These are phyloP conservation scores for Apodospora peruviana DNA, from an alignment of 495 filamentous ascomycete genomes.

Conservation along the genomic window DNA sequence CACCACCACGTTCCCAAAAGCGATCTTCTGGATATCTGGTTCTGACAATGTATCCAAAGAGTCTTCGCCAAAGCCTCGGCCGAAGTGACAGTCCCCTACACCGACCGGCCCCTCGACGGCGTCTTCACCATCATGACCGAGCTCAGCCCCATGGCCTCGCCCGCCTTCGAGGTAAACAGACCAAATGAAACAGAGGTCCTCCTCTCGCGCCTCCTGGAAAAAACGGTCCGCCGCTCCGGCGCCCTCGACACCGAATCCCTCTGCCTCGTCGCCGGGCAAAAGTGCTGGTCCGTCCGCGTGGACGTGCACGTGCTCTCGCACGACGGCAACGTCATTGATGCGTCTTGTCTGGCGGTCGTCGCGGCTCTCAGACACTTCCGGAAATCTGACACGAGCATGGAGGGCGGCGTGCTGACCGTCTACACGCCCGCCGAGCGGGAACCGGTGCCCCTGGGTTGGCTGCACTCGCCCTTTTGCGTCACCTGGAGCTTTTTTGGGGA, in stretches of 20 bases:
- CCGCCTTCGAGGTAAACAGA: slow-evolving; percentile 81
- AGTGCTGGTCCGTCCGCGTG: slow-evolving; percentile 84
- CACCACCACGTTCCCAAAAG: too few relatives aligned
- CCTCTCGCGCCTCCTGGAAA: slow-evolving; percentile 82
- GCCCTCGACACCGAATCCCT: slow-evolving; percentile 93
- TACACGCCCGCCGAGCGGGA: slow-evolving; percentile 80
- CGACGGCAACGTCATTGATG: slow-evolving; percentile 84
- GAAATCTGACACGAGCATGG: slow-evolving; percentile 77
- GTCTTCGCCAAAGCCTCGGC: slow-evolving; percentile 81
- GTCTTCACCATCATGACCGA: slow-evolving; percentile 88
- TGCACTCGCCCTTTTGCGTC: slow-evolving; percentile 84
- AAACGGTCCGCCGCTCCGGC: slow-evolving; percentile 82
- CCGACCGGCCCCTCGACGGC: slow-evolving; percentile 90
- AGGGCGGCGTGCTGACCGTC: slow-evolving; percentile 74
- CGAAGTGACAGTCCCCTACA: slow-evolving; percentile 74
- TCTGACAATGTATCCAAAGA: slow-evolving; percentile 39
- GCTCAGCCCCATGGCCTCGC: slow-evolving; percentile 86
- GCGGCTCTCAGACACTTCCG: slow-evolving; percentile 85
- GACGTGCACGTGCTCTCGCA: slow-evolving; percentile 85
- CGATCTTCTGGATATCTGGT: too few relatives aligned
- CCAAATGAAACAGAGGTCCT: slow-evolving; percentile 75
- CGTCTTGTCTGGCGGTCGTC: slow-evolving; percentile 77
- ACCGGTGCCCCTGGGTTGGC: slow-evolving; percentile 79
- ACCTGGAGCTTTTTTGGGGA: slow-evolving; percentile 78
- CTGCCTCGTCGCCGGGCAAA: slow-evolving; percentile 82